These are phyloP conservation scores for Taphrina deformans DNA, from an alignment of 1,139 yeast genomes.

Conservation along the genomic window DNA sequence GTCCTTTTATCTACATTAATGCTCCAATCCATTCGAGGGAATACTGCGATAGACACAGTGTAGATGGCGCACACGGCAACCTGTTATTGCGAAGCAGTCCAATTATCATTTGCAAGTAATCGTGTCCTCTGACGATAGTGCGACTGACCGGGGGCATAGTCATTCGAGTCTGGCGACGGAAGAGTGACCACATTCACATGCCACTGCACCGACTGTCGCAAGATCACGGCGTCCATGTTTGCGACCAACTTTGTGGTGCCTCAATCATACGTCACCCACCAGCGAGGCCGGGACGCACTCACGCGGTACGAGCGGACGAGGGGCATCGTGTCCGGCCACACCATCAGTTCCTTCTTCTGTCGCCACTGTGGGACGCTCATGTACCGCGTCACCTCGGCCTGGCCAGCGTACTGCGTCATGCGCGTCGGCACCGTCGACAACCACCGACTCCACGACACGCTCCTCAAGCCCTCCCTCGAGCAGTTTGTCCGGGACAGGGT, in stretches of 20 bases:
- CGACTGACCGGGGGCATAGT: no score
- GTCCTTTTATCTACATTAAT: no score
- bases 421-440: conserved; percentile 15
- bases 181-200: conserved; percentile 2
- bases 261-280: not conserved
- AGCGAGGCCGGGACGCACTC: not conserved
- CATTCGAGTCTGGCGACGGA: not conserved
- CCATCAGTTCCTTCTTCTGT: not conserved
- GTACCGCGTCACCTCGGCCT: not conserved
- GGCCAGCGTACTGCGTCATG: not conserved
- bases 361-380: not conserved
- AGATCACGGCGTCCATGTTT: conserved; percentile 1
- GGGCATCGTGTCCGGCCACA: not conserved
- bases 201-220: conserved; percentile 18
- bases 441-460: not conserved
- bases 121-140: no score
- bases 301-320: not conserved
- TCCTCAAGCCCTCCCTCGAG: not conserved
- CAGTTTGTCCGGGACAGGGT: not conserved
- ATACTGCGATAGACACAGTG: not conserved
- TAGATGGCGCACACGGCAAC: conserved; percentile 1
- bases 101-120: not conserved
- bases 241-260: not conserved
- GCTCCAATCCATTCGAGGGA: no score
- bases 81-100: conserved; percentile 1